phyloP scores from a whole-genome alignment of 495 filamentous ascomycete genomes.

The Hypoxylon crocopeplum region DNA sequence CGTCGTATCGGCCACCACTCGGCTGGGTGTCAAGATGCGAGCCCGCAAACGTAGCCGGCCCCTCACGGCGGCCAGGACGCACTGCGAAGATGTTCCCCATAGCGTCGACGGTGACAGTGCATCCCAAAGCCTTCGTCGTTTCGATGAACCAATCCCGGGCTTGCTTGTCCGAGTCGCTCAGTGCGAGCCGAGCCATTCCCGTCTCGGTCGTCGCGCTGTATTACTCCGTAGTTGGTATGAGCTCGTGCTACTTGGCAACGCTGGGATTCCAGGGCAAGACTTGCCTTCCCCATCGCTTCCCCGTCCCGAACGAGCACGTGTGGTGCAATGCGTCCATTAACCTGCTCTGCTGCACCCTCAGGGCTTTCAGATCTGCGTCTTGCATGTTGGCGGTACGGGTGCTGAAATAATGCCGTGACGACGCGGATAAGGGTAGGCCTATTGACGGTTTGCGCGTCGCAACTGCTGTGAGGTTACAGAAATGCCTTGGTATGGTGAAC shows the following conservation, averaged over 20 bases:
- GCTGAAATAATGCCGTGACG: conserved; percentile 8
- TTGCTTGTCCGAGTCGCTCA: conserved; percentile 73
- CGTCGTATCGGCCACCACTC: conserved; percentile 76
- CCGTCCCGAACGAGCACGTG: conserved; percentile 37
- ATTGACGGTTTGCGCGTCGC: not conserved
- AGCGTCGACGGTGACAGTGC: conserved; percentile 53
- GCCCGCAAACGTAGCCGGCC: conserved; percentile 67
- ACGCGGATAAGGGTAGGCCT: not conserved
- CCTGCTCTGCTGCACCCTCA: conserved; percentile 31
- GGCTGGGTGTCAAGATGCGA: conserved; percentile 83
- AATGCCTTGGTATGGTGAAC: too few species aligned
- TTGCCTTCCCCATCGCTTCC: conserved; percentile 42
- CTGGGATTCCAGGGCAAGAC: too few species aligned
- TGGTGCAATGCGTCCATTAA: conserved; percentile 38
- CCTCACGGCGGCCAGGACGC: conserved; percentile 56
- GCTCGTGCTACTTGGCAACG: not conserved
- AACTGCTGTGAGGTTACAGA: not conserved
- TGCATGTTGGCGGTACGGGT: not conserved
- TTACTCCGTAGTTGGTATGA: not conserved
- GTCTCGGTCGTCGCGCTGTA: conserved; percentile 40
- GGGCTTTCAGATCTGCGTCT: conserved; percentile 8
- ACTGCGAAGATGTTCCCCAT: conserved; percentile 79
- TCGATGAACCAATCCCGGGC: conserved; percentile 79
- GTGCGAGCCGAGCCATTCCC: conserved; percentile 60
- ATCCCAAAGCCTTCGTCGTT: conserved; percentile 68